These are phyloP conservation scores for Megacollybia marginata DNA, from an alignment of 768 basidiomycete species.

Conservation along the genomic window DNA sequence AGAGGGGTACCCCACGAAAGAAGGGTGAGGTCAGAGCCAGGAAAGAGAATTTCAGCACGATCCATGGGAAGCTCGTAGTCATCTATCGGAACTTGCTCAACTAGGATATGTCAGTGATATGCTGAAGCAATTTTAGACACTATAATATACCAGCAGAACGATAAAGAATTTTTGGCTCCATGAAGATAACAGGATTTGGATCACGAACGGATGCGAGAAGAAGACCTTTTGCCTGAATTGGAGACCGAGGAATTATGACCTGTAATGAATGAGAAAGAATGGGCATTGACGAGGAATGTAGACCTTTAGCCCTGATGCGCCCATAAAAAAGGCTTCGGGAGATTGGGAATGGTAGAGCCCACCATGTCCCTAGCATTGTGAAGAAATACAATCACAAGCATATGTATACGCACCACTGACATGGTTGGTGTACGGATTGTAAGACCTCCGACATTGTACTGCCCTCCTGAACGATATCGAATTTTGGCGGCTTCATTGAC, in stretches of 20 bases:
- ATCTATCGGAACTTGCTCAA: slow-evolving; percentile 89
- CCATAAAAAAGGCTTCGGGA: slow-evolving; percentile 92
- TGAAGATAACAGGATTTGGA: slow-evolving; percentile 89
- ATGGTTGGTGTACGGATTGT: slow-evolving; percentile 85
- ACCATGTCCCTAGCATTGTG: slow-evolving; percentile 57
- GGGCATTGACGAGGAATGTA: neutral
- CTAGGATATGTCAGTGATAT: slow-evolving; percentile 22
- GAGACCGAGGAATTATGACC: slow-evolving; percentile 91
- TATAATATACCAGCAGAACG: slow-evolving; percentile 62
- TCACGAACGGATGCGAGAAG: slow-evolving; percentile 83
- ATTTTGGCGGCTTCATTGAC: slow-evolving; percentile 96
- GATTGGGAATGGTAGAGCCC: slow-evolving; percentile 93
- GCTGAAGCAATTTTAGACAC: neutral
- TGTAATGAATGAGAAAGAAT: slow-evolving; percentile 13
- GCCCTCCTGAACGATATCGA: slow-evolving; percentile 82
- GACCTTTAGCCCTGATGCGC: slow-evolving; percentile 84
- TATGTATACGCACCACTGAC: slow-evolving; percentile 54
- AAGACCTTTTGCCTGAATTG: slow-evolving; percentile 89
- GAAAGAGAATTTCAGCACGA: slow-evolving; percentile 65
- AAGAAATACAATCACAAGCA: neutral
- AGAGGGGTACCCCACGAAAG: slow-evolving; percentile 92
- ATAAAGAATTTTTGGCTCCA: slow-evolving; percentile 93
- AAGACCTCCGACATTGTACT: slow-evolving; percentile 73
- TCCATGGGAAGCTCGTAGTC: slow-evolving; percentile 83
- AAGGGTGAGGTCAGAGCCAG: slow-evolving; percentile 81